A percentile compares a stretch with the other conserved stretches of the same genome.
Evolutionary conservation across 371 early-diverging fungal genomes (phyloP).

Genomic region (Mucor velutinosus): DNA sequence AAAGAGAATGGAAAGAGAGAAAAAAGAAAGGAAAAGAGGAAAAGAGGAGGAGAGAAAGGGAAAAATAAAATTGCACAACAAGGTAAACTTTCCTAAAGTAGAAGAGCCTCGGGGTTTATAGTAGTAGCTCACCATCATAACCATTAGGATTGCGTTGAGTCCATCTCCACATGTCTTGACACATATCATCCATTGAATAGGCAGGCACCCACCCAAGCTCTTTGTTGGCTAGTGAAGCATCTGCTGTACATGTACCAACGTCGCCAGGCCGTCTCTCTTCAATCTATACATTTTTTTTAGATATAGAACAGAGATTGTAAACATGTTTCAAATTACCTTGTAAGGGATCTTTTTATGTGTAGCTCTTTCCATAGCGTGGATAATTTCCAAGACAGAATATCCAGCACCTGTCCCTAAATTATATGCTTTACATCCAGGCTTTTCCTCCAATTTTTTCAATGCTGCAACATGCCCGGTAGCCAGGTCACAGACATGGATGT

Average conservation of each 20-base stretch:
- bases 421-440: constrained; percentile 68
- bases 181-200: constrained; percentile 80
- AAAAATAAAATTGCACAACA: constrained; percentile 4
- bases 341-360: constrained; percentile 68
- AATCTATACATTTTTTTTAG: constrained; percentile 27
- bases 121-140: constrained; percentile 41
- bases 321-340: constrained; percentile 34
- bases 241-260: constrained; percentile 79
- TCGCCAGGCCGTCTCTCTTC: constrained; percentile 81
- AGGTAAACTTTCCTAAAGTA: constrained; percentile 10
- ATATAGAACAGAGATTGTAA: neutral
- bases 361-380: constrained; percentile 75
- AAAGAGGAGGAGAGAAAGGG: neutral
- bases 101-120: constrained; percentile 9
- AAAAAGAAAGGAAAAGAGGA: neutral
- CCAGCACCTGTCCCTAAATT: constrained; percentile 89
- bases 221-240: constrained; percentile 68
- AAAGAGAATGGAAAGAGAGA: neutral
- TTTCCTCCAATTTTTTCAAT: constrained; percentile 61
- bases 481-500: constrained; percentile 87
- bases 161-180: constrained; percentile 89
- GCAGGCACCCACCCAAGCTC: constrained; percentile 80
- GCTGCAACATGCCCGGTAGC: constrained; percentile 87
- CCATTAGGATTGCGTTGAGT: constrained; percentile 73
- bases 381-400: constrained; percentile 85